Conservation (phyloP, 2,329 filamentous ascomycete species). For the Fusarium beomiforme region DNA sequence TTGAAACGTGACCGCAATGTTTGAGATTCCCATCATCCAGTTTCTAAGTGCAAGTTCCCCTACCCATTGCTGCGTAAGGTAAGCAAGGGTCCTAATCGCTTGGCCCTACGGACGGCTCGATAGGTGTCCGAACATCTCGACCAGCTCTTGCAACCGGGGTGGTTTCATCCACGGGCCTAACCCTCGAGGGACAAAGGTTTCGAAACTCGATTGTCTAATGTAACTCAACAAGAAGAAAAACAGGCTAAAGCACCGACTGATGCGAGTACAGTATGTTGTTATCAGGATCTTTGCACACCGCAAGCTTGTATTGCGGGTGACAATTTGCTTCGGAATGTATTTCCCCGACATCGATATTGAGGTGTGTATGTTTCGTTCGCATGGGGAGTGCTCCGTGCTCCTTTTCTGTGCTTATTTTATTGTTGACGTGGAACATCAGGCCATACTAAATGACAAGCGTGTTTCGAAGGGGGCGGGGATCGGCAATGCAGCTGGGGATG, state of each 20-base stretch:
- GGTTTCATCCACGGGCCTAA: slow-evolving; percentile 15
- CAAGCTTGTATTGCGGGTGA: slow-evolving; percentile 8
- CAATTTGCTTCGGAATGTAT: slow-evolving; percentile 30
- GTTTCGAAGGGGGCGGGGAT: slow-evolving; percentile 34
- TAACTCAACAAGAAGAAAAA: slow-evolving; percentile 3
- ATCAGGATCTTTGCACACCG: slow-evolving; percentile 9
- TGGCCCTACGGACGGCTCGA: slow-evolving; percentile 30
- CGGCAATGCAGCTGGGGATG: slow-evolving; percentile 23
- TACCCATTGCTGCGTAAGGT: slow-evolving; percentile 9
- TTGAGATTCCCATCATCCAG: slow-evolving; percentile 29
- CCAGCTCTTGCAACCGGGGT: slow-evolving; percentile 26
- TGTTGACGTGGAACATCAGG: slow-evolving; percentile 32
- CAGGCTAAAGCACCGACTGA: slow-evolving; percentile 23
- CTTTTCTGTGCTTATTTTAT: slow-evolving; percentile 16
- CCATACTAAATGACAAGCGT: slow-evolving; percentile 33
- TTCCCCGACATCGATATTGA: slow-evolving; percentile 31
- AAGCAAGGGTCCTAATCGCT: slow-evolving; percentile 29
- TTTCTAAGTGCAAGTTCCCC: slow-evolving; percentile 4
- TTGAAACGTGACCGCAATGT: slow-evolving; percentile 32
- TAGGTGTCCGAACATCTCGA: slow-evolving; percentile 23
- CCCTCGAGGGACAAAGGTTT: slow-evolving; percentile 15
- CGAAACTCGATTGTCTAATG: slow-evolving; percentile 22
- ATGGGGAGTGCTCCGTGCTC: slow-evolving; percentile 35
- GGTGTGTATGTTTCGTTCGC: slow-evolving; percentile 35
- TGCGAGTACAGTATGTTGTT: neutral